phyloP scores from a whole-genome alignment of 129 eudicot species.

The Pseudognaphalium luteoalbum region DNA sequence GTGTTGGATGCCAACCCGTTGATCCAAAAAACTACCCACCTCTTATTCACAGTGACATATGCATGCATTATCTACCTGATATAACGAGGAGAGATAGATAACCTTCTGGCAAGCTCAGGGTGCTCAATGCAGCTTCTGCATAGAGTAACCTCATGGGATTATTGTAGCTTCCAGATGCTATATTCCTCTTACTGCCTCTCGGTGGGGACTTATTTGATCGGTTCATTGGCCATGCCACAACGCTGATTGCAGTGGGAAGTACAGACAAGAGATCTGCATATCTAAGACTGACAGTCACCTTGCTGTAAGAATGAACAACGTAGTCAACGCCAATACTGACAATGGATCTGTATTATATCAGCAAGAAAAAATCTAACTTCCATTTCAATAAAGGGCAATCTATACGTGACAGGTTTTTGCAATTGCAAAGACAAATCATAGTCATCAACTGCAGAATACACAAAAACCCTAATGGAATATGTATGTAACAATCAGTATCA shows the following conservation, averaged over 20 bases:
- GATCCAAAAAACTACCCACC: not conserved
- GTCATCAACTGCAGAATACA: not conserved
- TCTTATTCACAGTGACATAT: not conserved
- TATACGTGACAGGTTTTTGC: not conserved
- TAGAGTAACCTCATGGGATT: conserved; percentile 74
- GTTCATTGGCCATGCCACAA: conserved; percentile 85
- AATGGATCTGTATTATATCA: not conserved
- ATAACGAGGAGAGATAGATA: not conserved
- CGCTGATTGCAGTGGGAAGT: conserved; percentile 80
- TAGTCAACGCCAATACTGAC: not conserved
- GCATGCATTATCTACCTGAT: not conserved
- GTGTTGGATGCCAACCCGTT: not conserved
- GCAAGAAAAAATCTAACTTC: not conserved
- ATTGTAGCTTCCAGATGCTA: conserved; percentile 35
- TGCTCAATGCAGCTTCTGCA: conserved; percentile 79
- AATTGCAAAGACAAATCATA: conserved; percentile 5
- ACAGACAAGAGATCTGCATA: conserved; percentile 71
- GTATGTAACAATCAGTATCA: conserved; percentile 70
- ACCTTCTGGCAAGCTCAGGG: conserved; percentile 93
- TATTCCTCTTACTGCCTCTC: conserved; percentile 46
- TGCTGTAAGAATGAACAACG: conserved; percentile 49
- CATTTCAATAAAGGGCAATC: not conserved
- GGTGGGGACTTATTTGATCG: conserved; percentile 41
- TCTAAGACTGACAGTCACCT: conserved; percentile 72
- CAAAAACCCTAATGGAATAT: not conserved